Evolutionary conservation across 306 rosid genomes (phyloP).

Genomic region (Echinosophora koreensis): DNA sequence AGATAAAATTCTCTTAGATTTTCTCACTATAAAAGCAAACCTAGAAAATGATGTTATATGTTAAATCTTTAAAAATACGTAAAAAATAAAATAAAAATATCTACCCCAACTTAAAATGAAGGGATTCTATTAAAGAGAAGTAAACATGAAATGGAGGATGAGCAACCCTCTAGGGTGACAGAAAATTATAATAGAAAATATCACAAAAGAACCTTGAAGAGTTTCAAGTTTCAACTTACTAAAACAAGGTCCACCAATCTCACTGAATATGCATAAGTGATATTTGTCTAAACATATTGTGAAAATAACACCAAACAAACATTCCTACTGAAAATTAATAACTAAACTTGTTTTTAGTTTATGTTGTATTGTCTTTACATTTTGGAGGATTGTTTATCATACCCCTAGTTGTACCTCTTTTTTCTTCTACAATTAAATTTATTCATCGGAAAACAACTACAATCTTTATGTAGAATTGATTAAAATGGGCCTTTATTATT

Average conservation of each 20-base stretch:
- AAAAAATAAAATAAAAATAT: neutral
- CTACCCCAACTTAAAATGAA: neutral
- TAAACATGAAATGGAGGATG: neutral
- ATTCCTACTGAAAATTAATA: neutral
- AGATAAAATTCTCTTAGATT: neutral
- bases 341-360: neutral
- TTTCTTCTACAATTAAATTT: neutral
- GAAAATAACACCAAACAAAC: neutral
- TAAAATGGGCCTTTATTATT: neutral
- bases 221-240: neutral
- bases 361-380: neutral
- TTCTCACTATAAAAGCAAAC: neutral
- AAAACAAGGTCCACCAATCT: neutral
- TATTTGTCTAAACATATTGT: neutral
- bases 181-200: neutral
- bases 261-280: neutral
- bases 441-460: neutral
- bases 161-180: neutral
- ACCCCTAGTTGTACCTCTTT: neutral
- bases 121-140: neutral
- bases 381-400: conserved; percentile 10
- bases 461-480: neutral
- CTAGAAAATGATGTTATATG: neutral
- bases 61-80: neutral
- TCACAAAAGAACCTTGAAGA: neutral